Evolutionary conservation across 208 protist species (phyloP), one percentile per base, ranked within the genome.

Genomic region (Angomonas ambiguus): DNA sequence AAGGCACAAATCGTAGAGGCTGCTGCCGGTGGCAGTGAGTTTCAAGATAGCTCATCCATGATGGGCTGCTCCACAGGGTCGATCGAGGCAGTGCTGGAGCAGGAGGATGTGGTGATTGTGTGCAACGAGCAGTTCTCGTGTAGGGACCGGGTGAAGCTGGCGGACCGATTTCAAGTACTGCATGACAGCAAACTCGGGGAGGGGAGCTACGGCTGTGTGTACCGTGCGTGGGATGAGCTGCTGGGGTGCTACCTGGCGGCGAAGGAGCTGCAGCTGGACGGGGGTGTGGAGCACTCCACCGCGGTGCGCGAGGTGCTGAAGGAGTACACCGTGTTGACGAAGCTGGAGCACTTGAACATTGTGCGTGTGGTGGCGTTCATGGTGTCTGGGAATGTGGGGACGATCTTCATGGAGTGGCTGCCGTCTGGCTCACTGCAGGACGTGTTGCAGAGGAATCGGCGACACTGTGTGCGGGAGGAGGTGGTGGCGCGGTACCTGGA

Each of bases 371-470:
- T 89, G 28, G 83, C 76, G 28, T 86, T 83, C 72, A 80, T 88
- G 79, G 74, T 87, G 59, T 30, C 70, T 24, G 71, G 62, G 25
- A 63, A 55, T 34, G 69, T 72, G 32, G 82, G 77, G 2, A 73
- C 74, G 51, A 81, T 92, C 62, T 87, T 88, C 74, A 83, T 93
- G 72, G 80, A 93, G 71, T 93, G 83, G 81, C 74, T 88, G 61
- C 81, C 86, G 38, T 81, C 76, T 3, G 86, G 86, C 32, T 88
- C 79, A 31, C 60, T 92, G 33, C 69, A 76, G 32, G 77, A 85
- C 34, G 79, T 88, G 48, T 65, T 92, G 57, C 67, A 65, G 22
- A 32, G 66, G 58, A 65, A 72, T 53, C 68, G 51, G 38, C 67
- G 70, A 60, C 74, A 65, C 69, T 67, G 30, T 79, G 87, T 65